These are phyloP conservation scores for Rutstroemia sp. DNA, from an alignment of 2,329 filamentous ascomycete genomes.

Conservation along the genomic window DNA sequence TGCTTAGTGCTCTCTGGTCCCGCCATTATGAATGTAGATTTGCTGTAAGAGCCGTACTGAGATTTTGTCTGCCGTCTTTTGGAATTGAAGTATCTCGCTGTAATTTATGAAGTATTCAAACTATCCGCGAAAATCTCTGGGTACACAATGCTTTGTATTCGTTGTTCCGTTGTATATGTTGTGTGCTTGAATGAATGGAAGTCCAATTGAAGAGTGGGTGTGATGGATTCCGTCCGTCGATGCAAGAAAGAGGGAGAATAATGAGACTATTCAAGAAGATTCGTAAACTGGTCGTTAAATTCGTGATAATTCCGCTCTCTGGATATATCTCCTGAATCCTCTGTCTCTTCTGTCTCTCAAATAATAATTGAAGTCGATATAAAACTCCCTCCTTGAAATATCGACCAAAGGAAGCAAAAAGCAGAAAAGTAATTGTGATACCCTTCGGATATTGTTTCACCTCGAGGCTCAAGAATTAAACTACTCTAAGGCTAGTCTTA, in stretches of 20 bases:
- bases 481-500: background rate
- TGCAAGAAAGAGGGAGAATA: background rate
- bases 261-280: conserved; percentile 24
- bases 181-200: background rate
- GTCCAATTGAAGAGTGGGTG: conserved; percentile 1
- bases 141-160: background rate
- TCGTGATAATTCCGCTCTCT: conserved; percentile 13
- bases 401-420: conserved; percentile 2
- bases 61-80: background rate
- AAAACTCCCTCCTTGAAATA: background rate
- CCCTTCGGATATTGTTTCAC: background rate
- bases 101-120: background rate
- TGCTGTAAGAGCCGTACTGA: background rate
- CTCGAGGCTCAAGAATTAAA: background rate
- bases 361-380: background rate
- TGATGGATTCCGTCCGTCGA: background rate
- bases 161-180: background rate
- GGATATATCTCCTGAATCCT: too few species aligned
- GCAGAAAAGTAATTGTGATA: background rate
- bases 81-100: background rate
- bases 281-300: conserved; percentile 28
- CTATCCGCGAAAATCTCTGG: too few species aligned
- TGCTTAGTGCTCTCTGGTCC: conserved; percentile 23
- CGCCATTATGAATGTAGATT: conserved; percentile 21
- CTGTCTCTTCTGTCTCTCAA: too few species aligned